Base-by-base conservation (phyloP, 352 stramenopile genomes). In the Stephanocyclus meneghinianus region DNA sequence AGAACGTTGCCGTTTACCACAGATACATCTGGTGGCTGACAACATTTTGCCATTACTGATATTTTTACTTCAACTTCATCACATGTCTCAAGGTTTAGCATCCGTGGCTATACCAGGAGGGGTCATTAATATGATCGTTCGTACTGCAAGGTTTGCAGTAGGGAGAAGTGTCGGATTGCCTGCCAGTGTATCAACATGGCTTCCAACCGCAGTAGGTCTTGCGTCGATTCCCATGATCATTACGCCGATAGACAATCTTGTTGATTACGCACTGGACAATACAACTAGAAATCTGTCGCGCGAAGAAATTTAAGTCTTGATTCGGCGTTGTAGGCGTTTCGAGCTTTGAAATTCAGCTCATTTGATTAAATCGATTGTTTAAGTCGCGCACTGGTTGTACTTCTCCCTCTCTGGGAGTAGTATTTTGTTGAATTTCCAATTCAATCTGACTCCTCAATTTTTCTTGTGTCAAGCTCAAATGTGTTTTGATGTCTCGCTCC, bases 201-300 rank as follows among this genome's bases (percentile, higher is more conserved):
- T 84, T 21, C 86, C 85, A 45, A 91, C 85, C 21, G 67, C 60
- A 9, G 50, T 70, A 30, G 88, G 88, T 21, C 59, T 93, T 13
- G 79, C 74, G 44, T 86, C 76, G 10, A 87, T 93, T 47, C 88
- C 88, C 0, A 50, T 91, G 1, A 93, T 93, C 60, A 82, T 93
- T 44, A 64, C 77, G 55, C 88, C 88, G 18, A 93, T 93, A 69
- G 88, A 93, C 72, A 50, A 81, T 26, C 67, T 60, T 37, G 88
- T 93, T 15, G 88, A 93, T 67, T 72, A 78, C 15, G 48, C 82
- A 29, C 78, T 93, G 59, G 83, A 93, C 61, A 81, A 81, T 62
- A 87, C 82, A 44, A 89, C 75, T 45, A 81, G 87, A 42, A 74
- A 83, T 57, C 26, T 72, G 10, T 26, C 78, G 32, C n/a, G 42